Conservation (phyloP, 2,329 filamentous ascomycete genomes). For the Monosporascus cannonballus region DNA sequence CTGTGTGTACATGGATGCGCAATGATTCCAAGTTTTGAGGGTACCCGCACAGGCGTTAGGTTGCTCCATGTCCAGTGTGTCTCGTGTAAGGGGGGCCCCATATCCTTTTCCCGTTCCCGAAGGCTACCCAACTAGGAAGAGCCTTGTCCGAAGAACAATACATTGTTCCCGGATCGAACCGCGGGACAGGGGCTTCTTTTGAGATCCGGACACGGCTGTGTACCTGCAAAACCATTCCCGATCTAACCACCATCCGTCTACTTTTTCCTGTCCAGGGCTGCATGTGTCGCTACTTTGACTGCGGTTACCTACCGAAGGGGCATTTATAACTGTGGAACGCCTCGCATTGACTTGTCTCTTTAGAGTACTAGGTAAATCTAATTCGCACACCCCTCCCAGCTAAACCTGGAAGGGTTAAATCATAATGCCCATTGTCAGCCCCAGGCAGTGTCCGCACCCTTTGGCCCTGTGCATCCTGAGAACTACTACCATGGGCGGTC, state of each 20-base stretch:
- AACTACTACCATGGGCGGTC: conserved; percentile 12
- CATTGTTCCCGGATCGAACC: not conserved
- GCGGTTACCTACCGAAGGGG: not conserved
- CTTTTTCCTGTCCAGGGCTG: not conserved
- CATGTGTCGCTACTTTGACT: not conserved
- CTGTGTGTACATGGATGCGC: not conserved
- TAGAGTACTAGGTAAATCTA: not conserved
- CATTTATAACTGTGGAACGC: not conserved
- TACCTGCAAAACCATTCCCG: not conserved
- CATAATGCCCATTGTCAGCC: not conserved
- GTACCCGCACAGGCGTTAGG: not conserved
- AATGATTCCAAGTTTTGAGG: not conserved
- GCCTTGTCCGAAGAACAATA: not conserved
- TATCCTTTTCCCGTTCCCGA: not conserved
- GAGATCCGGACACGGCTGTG: not conserved
- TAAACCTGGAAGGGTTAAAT: not conserved
- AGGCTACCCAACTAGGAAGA: not conserved
- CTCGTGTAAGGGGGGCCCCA: not conserved
- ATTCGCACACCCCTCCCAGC: not conserved
- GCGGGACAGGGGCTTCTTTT: not conserved
- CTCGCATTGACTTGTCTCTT: not conserved
- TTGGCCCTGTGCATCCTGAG: not conserved
- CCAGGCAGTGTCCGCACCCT: not conserved
- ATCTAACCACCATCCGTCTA: not conserved
- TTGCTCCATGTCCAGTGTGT: not conserved